Conservation (phyloP, 2,329 filamentous ascomycete species). For the Cercospora janseana region DNA sequence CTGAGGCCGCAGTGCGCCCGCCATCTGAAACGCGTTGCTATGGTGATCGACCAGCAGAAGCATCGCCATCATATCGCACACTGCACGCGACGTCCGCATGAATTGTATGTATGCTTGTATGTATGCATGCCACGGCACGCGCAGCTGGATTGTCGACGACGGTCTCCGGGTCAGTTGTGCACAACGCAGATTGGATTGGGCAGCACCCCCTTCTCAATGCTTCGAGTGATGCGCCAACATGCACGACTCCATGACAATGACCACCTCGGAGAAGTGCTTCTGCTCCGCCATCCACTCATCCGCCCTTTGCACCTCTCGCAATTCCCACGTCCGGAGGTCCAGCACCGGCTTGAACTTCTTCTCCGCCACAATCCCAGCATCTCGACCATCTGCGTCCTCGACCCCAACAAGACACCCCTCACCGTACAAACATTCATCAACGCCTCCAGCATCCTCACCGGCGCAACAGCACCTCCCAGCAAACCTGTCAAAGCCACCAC, state of each 20-base stretch:
- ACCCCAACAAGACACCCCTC: constrained; percentile 24
- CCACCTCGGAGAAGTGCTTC: constrained; percentile 37
- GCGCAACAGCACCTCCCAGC: constrained; percentile 14
- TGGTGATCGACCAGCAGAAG: no score
- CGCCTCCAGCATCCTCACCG: constrained; percentile 22
- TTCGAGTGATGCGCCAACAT: no score
- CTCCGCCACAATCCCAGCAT: constrained; percentile 26
- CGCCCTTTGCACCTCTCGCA: constrained; percentile 33
- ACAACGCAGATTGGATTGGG: not conserved
- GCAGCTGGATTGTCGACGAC: not conserved
- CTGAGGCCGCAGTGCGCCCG: constrained; percentile 12
- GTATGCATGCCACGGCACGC: no score
- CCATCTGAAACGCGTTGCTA: constrained; percentile 1
- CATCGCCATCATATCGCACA: no score
- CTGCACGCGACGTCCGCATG: no score
- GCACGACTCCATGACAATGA: constrained; percentile 20
- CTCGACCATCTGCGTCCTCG: constrained; percentile 21
- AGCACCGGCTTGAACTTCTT: constrained; percentile 31
- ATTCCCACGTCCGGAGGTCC: constrained; percentile 40
- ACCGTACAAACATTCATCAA: constrained; percentile 21
- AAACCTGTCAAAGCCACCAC: constrained; percentile 32
- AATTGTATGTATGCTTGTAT: no score
- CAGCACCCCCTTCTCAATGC: no score
- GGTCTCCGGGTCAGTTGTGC: not conserved
- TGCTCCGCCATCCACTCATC: constrained; percentile 32